Percentiles rank a stretch among this genome's conserved stretches.
Conservation (phyloP, 495 filamentous ascomycete species). For the Talaromyces borbonicus region DNA sequence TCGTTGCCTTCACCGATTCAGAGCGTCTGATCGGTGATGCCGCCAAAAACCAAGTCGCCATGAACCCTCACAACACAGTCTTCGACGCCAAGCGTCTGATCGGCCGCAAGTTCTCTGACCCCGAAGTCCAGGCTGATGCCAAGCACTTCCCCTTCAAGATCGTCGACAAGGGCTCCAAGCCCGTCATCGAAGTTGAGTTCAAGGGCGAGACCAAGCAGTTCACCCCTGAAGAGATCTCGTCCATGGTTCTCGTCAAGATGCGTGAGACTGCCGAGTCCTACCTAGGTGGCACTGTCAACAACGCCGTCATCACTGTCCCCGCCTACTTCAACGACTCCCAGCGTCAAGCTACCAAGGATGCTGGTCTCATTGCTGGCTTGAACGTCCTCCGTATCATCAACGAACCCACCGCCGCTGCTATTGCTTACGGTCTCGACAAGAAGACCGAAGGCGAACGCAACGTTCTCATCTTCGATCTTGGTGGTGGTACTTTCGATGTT, state of each 20-base stretch:
- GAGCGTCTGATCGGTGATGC: slow-evolving; percentile 98
- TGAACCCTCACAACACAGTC: slow-evolving; percentile 96
- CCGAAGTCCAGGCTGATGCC: slow-evolving; percentile 95
- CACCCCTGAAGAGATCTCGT: slow-evolving; percentile 95
- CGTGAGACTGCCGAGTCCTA: slow-evolving; percentile 96
- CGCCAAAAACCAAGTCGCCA: slow-evolving; percentile 98
- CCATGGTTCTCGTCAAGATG: slow-evolving; percentile 96
- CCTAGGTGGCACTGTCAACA: slow-evolving; percentile 93
- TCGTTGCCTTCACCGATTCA: slow-evolving; percentile 96
- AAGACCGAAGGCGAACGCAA: slow-evolving; percentile 96
- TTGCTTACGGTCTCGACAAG: slow-evolving; percentile 96
- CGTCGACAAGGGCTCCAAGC: slow-evolving; percentile 78
- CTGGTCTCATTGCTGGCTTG: slow-evolving; percentile 91
- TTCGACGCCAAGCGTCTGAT: slow-evolving; percentile 99
- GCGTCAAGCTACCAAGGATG: slow-evolving; percentile 98
- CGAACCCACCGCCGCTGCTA: slow-evolving; percentile 95
- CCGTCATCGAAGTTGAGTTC: slow-evolving; percentile 91
- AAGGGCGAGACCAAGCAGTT: slow-evolving; percentile 88
- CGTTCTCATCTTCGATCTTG: slow-evolving; percentile 98
- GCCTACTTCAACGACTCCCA: slow-evolving; percentile 99
- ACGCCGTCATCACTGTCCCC: slow-evolving; percentile 95
- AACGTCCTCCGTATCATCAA: slow-evolving; percentile 99
- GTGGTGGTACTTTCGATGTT: slow-evolving; percentile 99
- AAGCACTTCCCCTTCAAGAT: slow-evolving; percentile 99
- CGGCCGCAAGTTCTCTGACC: slow-evolving; percentile 87